phyloP scores from a whole-genome alignment of 2,329 filamentous ascomycete genomes.

The Exophiala sp. region DNA sequence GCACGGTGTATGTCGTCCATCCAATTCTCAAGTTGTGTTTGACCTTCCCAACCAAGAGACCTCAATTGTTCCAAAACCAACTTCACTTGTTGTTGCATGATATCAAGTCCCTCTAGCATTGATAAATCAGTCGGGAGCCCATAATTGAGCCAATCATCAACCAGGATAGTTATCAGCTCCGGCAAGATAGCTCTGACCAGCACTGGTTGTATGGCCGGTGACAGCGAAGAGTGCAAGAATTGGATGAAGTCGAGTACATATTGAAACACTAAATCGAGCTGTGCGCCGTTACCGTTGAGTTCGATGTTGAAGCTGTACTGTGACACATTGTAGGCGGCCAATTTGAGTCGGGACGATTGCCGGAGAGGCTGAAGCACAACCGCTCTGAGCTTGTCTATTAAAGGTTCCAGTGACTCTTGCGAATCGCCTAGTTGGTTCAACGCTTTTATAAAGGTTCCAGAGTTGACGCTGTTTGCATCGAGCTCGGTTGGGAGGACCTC shows the following conservation, averaged over 20 bases:
- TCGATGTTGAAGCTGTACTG: constrained; percentile 32
- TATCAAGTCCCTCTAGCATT: constrained; percentile 66
- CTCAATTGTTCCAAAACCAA: constrained; percentile 60
- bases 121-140: constrained; percentile 69
- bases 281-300: constrained; percentile 29
- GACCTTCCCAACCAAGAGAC: constrained; percentile 56
- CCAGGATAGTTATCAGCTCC: constrained; percentile 60
- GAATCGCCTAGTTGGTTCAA: constrained; percentile 17
- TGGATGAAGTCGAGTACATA: constrained; percentile 43
- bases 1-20: constrained; percentile 69
- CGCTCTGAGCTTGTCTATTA: constrained; percentile 19
- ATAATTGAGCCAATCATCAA: constrained; percentile 67
- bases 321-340: constrained; percentile 24
- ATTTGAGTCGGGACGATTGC: constrained; percentile 11
- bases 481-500: constrained; percentile 11
- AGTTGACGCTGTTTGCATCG: constrained; percentile 5
- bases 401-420: constrained; percentile 15
- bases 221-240: constrained; percentile 49
- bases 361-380: constrained; percentile 22
- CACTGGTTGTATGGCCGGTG: constrained; percentile 43
- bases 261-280: constrained; percentile 37
- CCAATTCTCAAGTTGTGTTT: constrained; percentile 67
- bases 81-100: constrained; percentile 58
- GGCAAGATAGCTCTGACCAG: constrained; percentile 67
- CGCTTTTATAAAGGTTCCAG: constrained; percentile 14